A percentile compares a stretch with the other conserved stretches of the same genome.
These are phyloP conservation scores for Geopyxis carbonaria DNA, from an alignment of 495 filamentous ascomycete species.

Conservation along the genomic window DNA sequence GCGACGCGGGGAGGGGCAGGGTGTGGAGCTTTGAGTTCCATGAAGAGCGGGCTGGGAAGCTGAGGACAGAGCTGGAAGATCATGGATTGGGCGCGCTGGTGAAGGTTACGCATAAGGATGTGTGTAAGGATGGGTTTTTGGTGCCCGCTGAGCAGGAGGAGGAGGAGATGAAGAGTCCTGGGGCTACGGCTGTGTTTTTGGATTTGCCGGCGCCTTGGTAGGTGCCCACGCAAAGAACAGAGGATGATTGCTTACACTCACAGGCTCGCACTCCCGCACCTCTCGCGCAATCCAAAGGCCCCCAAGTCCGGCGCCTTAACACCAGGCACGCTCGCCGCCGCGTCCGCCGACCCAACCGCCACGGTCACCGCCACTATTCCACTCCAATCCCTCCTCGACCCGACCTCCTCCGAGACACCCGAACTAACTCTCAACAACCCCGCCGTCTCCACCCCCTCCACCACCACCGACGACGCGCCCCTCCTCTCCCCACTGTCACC, in stretches of 20 bases:
- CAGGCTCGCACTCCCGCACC: constrained; percentile 61
- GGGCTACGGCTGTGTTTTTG: constrained; percentile 70
- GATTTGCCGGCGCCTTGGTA: constrained; percentile 82
- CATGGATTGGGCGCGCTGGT: constrained; percentile 62
- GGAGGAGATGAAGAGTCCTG: constrained; percentile 37
- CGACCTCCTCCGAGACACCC: constrained; percentile 3
- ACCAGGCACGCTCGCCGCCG: too few species aligned
- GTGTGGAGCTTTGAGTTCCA: constrained; percentile 94
- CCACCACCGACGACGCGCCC: too few species aligned
- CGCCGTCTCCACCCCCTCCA: background rate
- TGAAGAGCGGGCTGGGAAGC: constrained; percentile 50
- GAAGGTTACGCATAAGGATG: constrained; percentile 74
- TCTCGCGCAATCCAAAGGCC: constrained; percentile 42
- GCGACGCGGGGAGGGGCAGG: constrained; percentile 50
- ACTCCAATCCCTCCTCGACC: background rate
- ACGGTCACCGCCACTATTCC: constrained; percentile 2
- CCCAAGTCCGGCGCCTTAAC: too few species aligned
- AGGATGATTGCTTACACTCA: too few species aligned
- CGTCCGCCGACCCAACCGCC: background rate
- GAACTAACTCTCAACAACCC: constrained; percentile 1
- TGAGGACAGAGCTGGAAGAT: constrained; percentile 53
- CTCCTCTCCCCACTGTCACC: constrained; percentile 43
- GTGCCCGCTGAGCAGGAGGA: constrained; percentile 25
- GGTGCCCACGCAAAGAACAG: too few species aligned
- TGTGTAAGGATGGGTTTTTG: constrained; percentile 73